Conservation (phyloP, 805 yeast species). For the Candida odintsovae region DNA sequence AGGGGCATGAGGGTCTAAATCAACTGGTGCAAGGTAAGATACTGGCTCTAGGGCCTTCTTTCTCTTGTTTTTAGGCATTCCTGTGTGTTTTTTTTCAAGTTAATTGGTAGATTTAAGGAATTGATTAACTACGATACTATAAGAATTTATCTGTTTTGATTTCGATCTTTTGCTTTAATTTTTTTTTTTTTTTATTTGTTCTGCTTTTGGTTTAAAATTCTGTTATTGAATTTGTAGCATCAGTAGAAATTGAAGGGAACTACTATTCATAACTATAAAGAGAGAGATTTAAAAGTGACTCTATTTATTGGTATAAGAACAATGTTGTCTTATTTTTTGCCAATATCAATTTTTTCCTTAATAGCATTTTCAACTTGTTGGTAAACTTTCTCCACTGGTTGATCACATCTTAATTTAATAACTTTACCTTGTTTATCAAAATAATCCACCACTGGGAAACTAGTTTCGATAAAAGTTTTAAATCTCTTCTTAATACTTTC, state of each 20-base stretch:
- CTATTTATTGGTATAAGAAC: no score
- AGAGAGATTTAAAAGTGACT: no score
- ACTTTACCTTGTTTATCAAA: slow-evolving; percentile 71
- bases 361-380: slow-evolving; percentile 61
- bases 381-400: slow-evolving; percentile 76
- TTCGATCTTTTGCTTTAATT: no score
- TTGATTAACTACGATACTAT: no score
- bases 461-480: slow-evolving; percentile 76
- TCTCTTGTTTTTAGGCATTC: slow-evolving; percentile 3
- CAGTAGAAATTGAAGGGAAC: no score
- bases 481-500: slow-evolving; percentile 90
- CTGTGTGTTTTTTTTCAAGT: no score
- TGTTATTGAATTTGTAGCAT: no score
- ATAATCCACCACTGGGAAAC: slow-evolving; percentile 90
- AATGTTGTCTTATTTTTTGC: neutral
- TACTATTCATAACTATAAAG: no score
- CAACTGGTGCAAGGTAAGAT: slow-evolving; percentile 10
- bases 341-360: slow-evolving; percentile 30
- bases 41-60: neutral
- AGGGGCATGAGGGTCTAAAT: neutral
- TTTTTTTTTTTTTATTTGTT: no score
- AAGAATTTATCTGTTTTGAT: no score
- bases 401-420: slow-evolving; percentile 71
- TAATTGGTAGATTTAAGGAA: no score
- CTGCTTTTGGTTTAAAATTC: no score